These are phyloP conservation scores for Aspergillus quadrilineatus DNA, from an alignment of 2,329 filamentous ascomycete genomes.

Conservation along the genomic window DNA sequence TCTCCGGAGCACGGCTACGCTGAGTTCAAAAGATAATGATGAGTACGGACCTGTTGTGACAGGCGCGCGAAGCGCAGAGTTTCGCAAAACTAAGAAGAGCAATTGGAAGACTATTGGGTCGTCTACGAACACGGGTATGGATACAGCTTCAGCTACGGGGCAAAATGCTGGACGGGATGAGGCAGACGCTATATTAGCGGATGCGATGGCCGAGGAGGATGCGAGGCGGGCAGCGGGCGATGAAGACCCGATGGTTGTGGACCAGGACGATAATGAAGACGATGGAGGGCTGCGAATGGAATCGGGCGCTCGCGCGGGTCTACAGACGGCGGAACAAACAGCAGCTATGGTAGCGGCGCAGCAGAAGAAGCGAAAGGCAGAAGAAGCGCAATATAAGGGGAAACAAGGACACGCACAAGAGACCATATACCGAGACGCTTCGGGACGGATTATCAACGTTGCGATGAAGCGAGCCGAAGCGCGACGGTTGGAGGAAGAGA, in stretches of 20 bases:
- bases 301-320: constrained; percentile 79
- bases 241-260: constrained; percentile 49
- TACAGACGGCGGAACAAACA: constrained; percentile 81
- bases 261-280: constrained; percentile 35
- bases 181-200: constrained; percentile 75
- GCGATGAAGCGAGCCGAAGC: constrained; percentile 86
- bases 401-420: constrained; percentile 53
- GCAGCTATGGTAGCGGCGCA: constrained; percentile 66
- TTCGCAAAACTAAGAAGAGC: constrained; percentile 74
- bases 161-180: constrained; percentile 55
- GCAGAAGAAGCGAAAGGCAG: constrained; percentile 54
- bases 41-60: constrained; percentile 38
- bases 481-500: constrained; percentile 73
- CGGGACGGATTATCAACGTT: constrained; percentile 89
- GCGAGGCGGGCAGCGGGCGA: constrained; percentile 54
- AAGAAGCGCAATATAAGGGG: constrained; percentile 44
- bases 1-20: constrained; percentile 30
- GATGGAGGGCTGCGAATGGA: constrained; percentile 65
- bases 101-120: constrained; percentile 68
- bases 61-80: constrained; percentile 44
- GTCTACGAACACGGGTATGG: not conserved
- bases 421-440: constrained; percentile 93
- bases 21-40: constrained; percentile 29
- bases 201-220: constrained; percentile 66
- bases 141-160: constrained; percentile 28